Percentiles rank a stretch among this genome's conserved stretches.
These are phyloP conservation scores for Globisporangium recalcitrans DNA, from an alignment of 352 stramenopile genomes.

Conservation along the genomic window DNA sequence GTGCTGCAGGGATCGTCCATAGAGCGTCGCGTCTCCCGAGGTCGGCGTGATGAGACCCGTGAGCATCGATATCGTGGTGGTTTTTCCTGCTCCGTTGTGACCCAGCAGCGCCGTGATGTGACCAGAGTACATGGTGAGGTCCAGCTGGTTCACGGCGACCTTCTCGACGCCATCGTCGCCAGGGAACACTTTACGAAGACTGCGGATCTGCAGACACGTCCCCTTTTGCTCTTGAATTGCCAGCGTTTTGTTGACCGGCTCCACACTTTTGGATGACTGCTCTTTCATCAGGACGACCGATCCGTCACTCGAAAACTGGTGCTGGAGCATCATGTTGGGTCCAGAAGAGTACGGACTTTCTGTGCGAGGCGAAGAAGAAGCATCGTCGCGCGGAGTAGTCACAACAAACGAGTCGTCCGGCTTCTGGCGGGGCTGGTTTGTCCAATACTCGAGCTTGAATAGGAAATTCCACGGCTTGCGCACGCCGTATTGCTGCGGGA, in stretches of 20 bases:
- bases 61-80: constrained; percentile 84
- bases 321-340: constrained; percentile 18
- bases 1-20: constrained; percentile 58
- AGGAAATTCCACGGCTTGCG: constrained; percentile 90
- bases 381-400: constrained; percentile 1
- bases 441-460: constrained; percentile 46
- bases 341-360: constrained; percentile 21
- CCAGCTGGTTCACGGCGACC: constrained; percentile 61
- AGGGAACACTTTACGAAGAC: constrained; percentile 56
- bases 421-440: background rate
- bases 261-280: constrained; percentile 18
- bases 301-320: constrained; percentile 26
- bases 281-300: constrained; percentile 26
- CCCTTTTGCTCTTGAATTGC: constrained; percentile 34
- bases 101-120: constrained; percentile 86
- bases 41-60: constrained; percentile 68
- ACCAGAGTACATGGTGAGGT: constrained; percentile 80
- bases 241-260: constrained; percentile 41
- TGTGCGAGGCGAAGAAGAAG: constrained; percentile 17
- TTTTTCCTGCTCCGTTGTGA: constrained; percentile 57
- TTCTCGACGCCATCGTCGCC: constrained; percentile 47
- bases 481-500: constrained; percentile 89
- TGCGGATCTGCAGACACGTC: constrained; percentile 40
- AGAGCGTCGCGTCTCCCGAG: constrained; percentile 60
- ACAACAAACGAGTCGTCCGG: constrained; percentile 8